Base-by-base conservation (phyloP, 306 rosid genomes). In the Corylus heterophylla region DNA sequence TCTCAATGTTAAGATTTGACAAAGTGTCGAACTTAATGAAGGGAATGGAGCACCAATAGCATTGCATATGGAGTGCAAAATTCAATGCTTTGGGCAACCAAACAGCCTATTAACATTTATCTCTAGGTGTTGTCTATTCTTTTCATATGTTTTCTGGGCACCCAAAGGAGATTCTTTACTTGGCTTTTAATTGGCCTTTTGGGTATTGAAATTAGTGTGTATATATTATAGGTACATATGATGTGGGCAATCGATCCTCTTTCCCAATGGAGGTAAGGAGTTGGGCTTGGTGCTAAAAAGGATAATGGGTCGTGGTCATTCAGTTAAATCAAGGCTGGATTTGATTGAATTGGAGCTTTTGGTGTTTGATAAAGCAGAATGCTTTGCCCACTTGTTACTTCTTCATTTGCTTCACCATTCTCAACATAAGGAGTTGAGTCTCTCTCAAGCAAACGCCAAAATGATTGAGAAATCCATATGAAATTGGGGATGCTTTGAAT, bases 241-340 rank as follows among this genome's bases (percentile, higher is more conserved):
- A 29, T 94, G 80, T 94, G 98, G 97, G 97, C 97, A 59, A 89
- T 92, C 0, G 97, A 94, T 76, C 97, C 94, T 69, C 80, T 85
- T 35, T 92, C 89, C 11, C 86, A 88, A 84, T 94, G 98, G 98
- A 87, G 96, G 66, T 88, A 94, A 89, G 98, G 98, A 80, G 82
- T 94, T 81, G 84, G 73, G 16, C 76, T 69, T 39, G 90, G 89
- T 50, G 85, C 77, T 29, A 83, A 83, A 76, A 90, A 86, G 82
- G 90, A 74, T 35, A 85, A 78, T 10, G 88, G 85, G 16, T 71
- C 79, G 20, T 85, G 91, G 0, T 83, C 44, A 39, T 39, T 39
- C 5, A 39, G 44, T 39, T 39, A 39, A 39, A 39, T 39, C 6
- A 39, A 5, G 1, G 44, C 7, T 39, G 6, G 7, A 39, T 39